Conservation (phyloP, 2,329 filamentous ascomycete genomes). For the Conoideocrella luteorostrata region DNA sequence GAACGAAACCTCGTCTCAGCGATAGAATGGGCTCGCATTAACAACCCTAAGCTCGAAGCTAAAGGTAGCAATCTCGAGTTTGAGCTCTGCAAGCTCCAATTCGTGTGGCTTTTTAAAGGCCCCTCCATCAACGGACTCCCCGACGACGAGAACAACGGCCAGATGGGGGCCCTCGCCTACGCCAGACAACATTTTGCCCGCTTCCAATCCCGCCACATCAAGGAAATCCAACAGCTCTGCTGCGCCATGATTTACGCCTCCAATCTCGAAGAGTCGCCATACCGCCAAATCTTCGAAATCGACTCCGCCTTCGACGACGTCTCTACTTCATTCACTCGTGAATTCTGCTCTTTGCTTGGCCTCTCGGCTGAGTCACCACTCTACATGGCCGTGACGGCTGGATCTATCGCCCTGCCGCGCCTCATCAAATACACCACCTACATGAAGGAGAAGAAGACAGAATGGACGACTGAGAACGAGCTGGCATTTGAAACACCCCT, state of each 20-base stretch:
- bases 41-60: conserved; percentile 65
- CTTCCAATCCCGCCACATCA: conserved; percentile 68
- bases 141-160: conserved; percentile 48
- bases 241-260: conserved; percentile 73
- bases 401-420: conserved; percentile 82
- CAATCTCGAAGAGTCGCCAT: conserved; percentile 72
- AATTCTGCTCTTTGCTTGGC: conserved; percentile 89
- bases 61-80: conserved; percentile 93
- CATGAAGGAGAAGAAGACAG: conserved; percentile 82
- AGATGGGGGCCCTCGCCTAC: conserved; percentile 64
- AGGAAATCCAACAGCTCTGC: conserved; percentile 75
- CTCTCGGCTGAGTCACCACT: conserved; percentile 88
- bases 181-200: conserved; percentile 65
- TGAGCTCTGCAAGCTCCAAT: conserved; percentile 84
- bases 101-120: conserved; percentile 78
- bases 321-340: conserved; percentile 78
- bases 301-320: conserved; percentile 75
- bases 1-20: conserved; percentile 71
- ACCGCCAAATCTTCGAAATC: conserved; percentile 70
- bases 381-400: conserved; percentile 87
- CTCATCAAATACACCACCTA: conserved; percentile 83
- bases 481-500: conserved; percentile 69
- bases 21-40: conserved; percentile 75
- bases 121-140: conserved; percentile 47
- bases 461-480: conserved; percentile 91